phyloP scores from a whole-genome alignment of 2,329 filamentous ascomycete genomes.

The Alternaria conjuncta region DNA sequence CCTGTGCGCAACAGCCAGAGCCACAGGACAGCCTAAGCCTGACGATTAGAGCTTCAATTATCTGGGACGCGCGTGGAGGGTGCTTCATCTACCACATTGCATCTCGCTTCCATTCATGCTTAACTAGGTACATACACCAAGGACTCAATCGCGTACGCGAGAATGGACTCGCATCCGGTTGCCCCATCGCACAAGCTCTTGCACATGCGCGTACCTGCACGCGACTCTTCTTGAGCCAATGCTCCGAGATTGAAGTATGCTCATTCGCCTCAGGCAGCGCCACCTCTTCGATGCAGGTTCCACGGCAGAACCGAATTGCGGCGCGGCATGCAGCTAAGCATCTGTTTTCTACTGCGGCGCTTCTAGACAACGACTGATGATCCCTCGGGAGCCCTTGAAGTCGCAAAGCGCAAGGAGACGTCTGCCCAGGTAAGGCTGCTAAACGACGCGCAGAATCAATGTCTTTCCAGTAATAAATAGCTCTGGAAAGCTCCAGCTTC shows the following conservation, averaged over 20 bases:
- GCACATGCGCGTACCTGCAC: conserved; percentile 1
- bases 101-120: background rate
- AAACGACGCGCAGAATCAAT: background rate
- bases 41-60: no score
- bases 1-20: background rate
- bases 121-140: background rate
- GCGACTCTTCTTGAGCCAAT: background rate
- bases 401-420: background rate
- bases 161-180: background rate
- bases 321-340: conserved; percentile 1
- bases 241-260: background rate
- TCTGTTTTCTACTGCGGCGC: background rate
- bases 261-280: background rate
- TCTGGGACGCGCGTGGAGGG: background rate
- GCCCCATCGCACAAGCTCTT: background rate
- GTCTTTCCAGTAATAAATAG: background rate
- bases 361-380: background rate
- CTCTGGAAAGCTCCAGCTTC: background rate
- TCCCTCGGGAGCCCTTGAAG: background rate
- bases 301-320: background rate
- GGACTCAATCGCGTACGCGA: background rate
- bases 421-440: background rate
- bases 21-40: no score
- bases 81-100: background rate
- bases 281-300: background rate